These are phyloP conservation scores for Venturia asperata DNA, from an alignment of 2,329 filamentous ascomycete genomes.

Conservation along the genomic window DNA sequence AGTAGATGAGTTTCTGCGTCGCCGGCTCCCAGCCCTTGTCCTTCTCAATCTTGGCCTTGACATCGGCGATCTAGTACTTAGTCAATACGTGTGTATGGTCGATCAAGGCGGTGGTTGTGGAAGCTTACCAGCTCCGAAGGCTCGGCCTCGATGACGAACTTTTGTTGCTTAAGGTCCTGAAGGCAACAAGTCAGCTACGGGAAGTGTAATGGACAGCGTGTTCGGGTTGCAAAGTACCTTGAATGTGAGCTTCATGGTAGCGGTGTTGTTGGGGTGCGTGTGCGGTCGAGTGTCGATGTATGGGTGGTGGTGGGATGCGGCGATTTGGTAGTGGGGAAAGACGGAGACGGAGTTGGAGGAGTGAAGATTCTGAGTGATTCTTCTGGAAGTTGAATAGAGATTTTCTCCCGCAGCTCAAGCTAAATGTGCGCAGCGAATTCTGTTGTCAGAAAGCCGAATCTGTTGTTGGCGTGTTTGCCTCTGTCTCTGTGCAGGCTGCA, in stretches of 20 bases:
- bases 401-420: not conserved
- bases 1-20: constrained; percentile 95
- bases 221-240: constrained; percentile 42
- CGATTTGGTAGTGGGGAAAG: not conserved
- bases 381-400: not conserved
- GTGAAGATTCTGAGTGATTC: not conserved
- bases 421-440: not conserved
- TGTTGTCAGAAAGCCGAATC: not conserved
- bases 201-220: constrained; percentile 13
- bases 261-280: not conserved
- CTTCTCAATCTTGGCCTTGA: constrained; percentile 86
- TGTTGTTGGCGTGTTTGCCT: not conserved
- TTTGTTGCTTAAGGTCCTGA: constrained; percentile 96
- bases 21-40: constrained; percentile 94
- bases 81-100: constrained; percentile 19
- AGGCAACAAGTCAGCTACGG: constrained; percentile 22
- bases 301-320: not conserved
- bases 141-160: constrained; percentile 94
- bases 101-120: constrained; percentile 16
- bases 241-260: constrained; percentile 63
- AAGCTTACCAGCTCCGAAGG: constrained; percentile 76
- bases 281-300: not conserved
- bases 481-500: constrained; percentile 3
- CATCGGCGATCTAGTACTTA: constrained; percentile 62
- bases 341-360: not conserved